Evolutionary conservation across 768 basidiomycete genomes (phyloP), one percentile per base, ranked within the genome.

Genomic region (Collybia sp.): DNA sequence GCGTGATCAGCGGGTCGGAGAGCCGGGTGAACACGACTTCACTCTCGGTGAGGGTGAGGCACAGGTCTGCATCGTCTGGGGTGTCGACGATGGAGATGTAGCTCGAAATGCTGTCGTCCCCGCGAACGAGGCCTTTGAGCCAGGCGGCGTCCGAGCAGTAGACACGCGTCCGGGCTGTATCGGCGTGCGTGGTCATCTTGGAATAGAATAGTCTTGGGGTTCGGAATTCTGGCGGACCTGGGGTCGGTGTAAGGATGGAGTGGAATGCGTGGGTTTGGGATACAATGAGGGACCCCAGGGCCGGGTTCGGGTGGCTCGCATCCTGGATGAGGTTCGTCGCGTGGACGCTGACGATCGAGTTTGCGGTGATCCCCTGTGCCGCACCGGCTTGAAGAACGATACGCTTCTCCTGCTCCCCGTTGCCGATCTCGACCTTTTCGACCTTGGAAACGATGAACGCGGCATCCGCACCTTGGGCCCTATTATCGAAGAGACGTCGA

Each of bases 401-500:
- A 9, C 12, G 46, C 5, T 30, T 48, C n/a, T 55, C 36, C 8
- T 8, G 25, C n/a, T 25, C 25, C 8, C 25, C 25, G 8, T 8
- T 25, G 2, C 17, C 48, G 3, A 41, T 39, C 1, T 25, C 41
- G 1, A 50, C 42, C 43, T 53, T 52, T 3, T 40, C 33, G n/a
- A 42, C 45, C 36, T 53, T 50, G 8, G 58, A 54, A 12, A 59
- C 51, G 25, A 68, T 62, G 31, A 63, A 61, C 12, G 55, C 54
- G 0, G 53, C 46, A 43, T 68, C 64, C 8, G 60, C 65, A 12
- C 61, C 61, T 13, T 35, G 19, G 6, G 49, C 58, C 44, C 49
- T 51, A 20, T 55, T 57, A 40, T 65, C 64, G 53, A 70, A 70
- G 1, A 70, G 46, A 12, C 60, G 56, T 34, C 65, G 49, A 18